phyloP scores from a whole-genome alignment of 2,329 filamentous ascomycete genomes.

The Claviceps purpurea region DNA sequence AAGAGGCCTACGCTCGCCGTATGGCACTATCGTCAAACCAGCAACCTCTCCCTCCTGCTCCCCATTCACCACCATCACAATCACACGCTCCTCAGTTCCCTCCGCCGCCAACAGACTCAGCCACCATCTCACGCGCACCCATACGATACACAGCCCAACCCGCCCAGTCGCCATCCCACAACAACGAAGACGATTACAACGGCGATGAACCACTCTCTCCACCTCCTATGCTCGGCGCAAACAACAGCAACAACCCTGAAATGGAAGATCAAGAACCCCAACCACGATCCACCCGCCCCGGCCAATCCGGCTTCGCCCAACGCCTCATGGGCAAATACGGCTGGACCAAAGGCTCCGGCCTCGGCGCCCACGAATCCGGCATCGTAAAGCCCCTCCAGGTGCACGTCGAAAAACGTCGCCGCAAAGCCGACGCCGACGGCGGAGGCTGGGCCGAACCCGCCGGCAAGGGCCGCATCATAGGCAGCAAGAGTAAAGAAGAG shows the following conservation, averaged over 20 bases:
- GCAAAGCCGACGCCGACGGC: constrained; percentile 63
- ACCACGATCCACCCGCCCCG: constrained; percentile 51
- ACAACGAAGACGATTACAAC: constrained; percentile 21
- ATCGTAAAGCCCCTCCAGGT: constrained; percentile 76
- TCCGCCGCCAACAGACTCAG: constrained; percentile 28
- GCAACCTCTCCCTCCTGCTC: constrained; percentile 20
- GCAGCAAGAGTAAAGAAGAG: constrained; percentile 46
- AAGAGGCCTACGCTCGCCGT: constrained; percentile 56
- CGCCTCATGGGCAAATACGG: constrained; percentile 89
- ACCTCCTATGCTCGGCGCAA: constrained; percentile 34
- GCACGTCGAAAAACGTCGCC: constrained; percentile 75
- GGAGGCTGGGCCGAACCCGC: constrained; percentile 61
- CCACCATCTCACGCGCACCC: constrained; percentile 63
- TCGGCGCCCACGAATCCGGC: constrained; percentile 70
- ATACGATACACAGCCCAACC: constrained; percentile 50
- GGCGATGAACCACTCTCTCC: constrained; percentile 26
- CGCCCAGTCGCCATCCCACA: constrained; percentile 11
- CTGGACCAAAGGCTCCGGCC: constrained; percentile 76
- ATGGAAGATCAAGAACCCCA: constrained; percentile 25
- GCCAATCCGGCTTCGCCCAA: constrained; percentile 73
- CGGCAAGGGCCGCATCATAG: constrained; percentile 67
- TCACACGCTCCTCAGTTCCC: constrained; percentile 23
- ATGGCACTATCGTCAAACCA: constrained; percentile 39
- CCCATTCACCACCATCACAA: constrained; percentile 13
- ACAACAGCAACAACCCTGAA: constrained; percentile 13